Conservation (phyloP, 768 basidiomycete species). For the Amanita exitialis region DNA sequence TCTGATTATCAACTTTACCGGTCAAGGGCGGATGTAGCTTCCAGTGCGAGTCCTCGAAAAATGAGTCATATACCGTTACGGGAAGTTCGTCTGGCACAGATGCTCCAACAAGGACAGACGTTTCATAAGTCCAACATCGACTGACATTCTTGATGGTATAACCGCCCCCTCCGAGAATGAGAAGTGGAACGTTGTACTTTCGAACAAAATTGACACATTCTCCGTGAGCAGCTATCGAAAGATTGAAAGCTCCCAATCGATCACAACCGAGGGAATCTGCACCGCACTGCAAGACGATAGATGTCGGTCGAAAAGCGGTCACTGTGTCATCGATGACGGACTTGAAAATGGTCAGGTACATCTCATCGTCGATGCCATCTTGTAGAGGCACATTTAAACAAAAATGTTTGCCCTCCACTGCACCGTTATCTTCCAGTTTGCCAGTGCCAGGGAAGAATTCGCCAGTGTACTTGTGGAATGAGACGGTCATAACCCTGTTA, state of each 20-base stretch:
- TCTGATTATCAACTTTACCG: slow-evolving; percentile 88
- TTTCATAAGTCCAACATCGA: slow-evolving; percentile 99
- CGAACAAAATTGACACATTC: slow-evolving; percentile 98
- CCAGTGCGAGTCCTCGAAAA: slow-evolving; percentile 88
- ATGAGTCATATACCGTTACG: slow-evolving; percentile 81
- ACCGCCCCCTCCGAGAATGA: slow-evolving; percentile 92
- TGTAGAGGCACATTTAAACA: slow-evolving; percentile 89
- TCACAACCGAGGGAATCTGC: slow-evolving; percentile 96
- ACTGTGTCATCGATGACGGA: slow-evolving; percentile 93
- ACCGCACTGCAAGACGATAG: slow-evolving; percentile 94
- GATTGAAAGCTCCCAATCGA: slow-evolving; percentile 91
- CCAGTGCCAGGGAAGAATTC: slow-evolving; percentile 99
- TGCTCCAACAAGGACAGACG: slow-evolving; percentile 80
- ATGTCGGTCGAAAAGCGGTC: slow-evolving; percentile 73
- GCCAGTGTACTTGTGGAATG: slow-evolving; percentile 98
- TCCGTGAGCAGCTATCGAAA: slow-evolving; percentile 94
- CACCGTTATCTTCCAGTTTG: slow-evolving; percentile 87
- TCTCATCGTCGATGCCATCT: slow-evolving; percentile 96
- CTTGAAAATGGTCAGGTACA: slow-evolving; percentile 94
- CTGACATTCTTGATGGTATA: slow-evolving; percentile 97
- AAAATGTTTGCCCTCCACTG: slow-evolving; percentile 87
- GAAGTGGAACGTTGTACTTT: slow-evolving; percentile 80
- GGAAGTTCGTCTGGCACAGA: slow-evolving; percentile 83
- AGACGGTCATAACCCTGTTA: slow-evolving; percentile 97
- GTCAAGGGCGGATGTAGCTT: slow-evolving; percentile 90